Evolutionary conservation across 1,284 basidiomycete species (phyloP).

Genomic region (Apiotrichum gracile): DNA sequence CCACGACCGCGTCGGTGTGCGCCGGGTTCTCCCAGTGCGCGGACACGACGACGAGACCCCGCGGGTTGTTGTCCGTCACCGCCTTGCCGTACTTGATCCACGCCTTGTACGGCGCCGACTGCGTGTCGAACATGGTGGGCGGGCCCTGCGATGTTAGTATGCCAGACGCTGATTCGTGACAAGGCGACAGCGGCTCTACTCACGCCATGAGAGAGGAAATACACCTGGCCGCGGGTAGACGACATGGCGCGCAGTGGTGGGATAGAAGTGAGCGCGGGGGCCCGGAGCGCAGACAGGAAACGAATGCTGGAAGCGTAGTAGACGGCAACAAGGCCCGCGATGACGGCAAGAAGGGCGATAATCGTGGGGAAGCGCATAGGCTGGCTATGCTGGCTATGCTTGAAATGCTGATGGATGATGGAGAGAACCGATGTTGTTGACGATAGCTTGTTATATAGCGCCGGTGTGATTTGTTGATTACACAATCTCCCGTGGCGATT

Average conservation of each 20-base stretch:
- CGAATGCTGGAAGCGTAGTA: not conserved
- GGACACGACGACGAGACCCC: constrained; percentile 47
- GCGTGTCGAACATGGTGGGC: constrained; percentile 46
- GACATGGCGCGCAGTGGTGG: not conserved
- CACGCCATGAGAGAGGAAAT: constrained; percentile 44
- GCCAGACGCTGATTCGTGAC: not conserved
- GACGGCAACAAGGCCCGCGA: not conserved
- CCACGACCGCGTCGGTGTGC: constrained; percentile 21
- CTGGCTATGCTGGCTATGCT: not conserved
- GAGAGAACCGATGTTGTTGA: too few species aligned
- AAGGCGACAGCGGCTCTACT: constrained; percentile 2
- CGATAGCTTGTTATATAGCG: too few species aligned
- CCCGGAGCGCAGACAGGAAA: not conserved
- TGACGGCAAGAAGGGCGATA: constrained; percentile 2
- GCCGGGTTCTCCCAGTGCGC: constrained; percentile 50
- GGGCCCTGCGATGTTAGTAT: constrained; percentile 38
- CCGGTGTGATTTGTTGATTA: too few species aligned
- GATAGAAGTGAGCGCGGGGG: not conserved
- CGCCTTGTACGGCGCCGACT: constrained; percentile 43
- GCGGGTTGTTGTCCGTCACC: constrained; percentile 32
- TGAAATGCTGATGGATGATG: too few species aligned
- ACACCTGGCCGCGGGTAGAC: constrained; percentile 27
- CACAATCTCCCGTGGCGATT: not conserved
- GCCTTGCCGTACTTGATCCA: constrained; percentile 45
- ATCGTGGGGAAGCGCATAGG: constrained; percentile 2